Base-by-base conservation (phyloP, 108 stramenopile genomes). In the Aurantiochytrium sp. region DNA sequence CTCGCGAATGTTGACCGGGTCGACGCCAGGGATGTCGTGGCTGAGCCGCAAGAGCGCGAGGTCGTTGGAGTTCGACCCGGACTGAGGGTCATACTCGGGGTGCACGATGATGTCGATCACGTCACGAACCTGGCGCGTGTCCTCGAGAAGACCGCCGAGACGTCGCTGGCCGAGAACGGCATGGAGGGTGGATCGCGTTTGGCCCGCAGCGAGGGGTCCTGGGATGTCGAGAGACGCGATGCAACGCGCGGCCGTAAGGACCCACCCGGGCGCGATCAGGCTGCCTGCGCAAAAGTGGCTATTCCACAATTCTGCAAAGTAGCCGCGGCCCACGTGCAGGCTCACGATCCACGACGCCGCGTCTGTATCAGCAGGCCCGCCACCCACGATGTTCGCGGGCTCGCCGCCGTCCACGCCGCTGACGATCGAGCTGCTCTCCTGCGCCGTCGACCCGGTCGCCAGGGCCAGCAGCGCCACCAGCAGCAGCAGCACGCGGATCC, bases 11-110 rank as follows among this genome's bases (percentile, higher is more conserved):
- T 41, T 48, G 24, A 81, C 73, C 27, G 73, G 73, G 10, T 22
- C 8, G 45, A 81, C 45, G 30, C 24, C 73, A 6, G 0, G 0
- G 19, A 81, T 48, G n/a, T 41, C 42, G n/a, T 12, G 73, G 24
- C 30, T 30, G 45, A 81, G 39, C 36, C 39, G 42, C 12, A 81
- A 24, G 45, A 81, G 39, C 6, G 73, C 73, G 32, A 48, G 27
- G 24, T 81, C 73, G 1, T 81, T 27, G 0, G 3, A 6, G 73
- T n/a, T 41, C 36, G 21, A 6, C 10, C 32, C 4, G 30, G 0
- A 24, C n/a, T n/a, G n/a, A n/a, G n/a, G n/a, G 73, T 81, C 73
- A 42, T 48, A 81, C n/a, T 81, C 42, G 6, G 73, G 73, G 73
- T 81, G 39, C n/a, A 81, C 45, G 42, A 48, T n/a, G 45, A 81